Percentiles rank a stretch among this genome's conserved stretches.
These are phyloP conservation scores for Boletus sensibilis DNA, from an alignment of 768 basidiomycete genomes.

Conservation along the genomic window DNA sequence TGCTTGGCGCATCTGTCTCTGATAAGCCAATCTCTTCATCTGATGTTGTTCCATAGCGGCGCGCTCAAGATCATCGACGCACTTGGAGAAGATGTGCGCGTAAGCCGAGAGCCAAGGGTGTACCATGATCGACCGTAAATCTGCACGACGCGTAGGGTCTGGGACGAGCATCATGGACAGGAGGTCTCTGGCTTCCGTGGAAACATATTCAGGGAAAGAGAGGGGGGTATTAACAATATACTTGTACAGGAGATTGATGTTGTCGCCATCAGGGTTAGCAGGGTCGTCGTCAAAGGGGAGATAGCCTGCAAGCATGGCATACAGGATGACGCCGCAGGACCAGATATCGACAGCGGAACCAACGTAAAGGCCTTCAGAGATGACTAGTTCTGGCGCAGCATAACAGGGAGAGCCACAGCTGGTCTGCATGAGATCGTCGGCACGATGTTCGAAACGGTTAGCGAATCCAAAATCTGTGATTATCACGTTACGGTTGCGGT, in stretches of 20 bases:
- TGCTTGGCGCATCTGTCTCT: slow-evolving; percentile 70
- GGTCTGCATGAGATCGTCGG: slow-evolving; percentile 98
- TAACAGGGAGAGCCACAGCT: slow-evolving; percentile 97
- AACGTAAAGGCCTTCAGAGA: slow-evolving; percentile 94
- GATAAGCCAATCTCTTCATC: slow-evolving; percentile 77
- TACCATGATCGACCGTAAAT: slow-evolving; percentile 74
- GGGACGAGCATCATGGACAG: slow-evolving; percentile 93
- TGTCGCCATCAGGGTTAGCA: slow-evolving; percentile 97
- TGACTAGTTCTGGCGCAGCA: slow-evolving; percentile 96
- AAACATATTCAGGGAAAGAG: slow-evolving; percentile 96
- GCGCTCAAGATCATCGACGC: slow-evolving; percentile 75
- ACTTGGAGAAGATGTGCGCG: slow-evolving; percentile 54
- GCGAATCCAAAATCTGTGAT: slow-evolving; percentile 99
- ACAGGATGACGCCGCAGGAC: slow-evolving; percentile 93
- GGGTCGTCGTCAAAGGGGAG: slow-evolving; percentile 99
- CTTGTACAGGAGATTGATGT: slow-evolving; percentile 97
- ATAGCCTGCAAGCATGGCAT: slow-evolving; percentile 96
- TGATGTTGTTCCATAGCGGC: slow-evolving; percentile 83
- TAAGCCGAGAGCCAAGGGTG: slow-evolving; percentile 79
- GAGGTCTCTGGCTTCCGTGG: slow-evolving; percentile 76
- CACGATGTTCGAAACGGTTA: slow-evolving; percentile 90
- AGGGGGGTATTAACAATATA: slow-evolving; percentile 98
- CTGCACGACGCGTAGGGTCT: slow-evolving; percentile 78
- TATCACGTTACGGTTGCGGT: slow-evolving; percentile 96
- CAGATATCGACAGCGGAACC: slow-evolving; percentile 98